Evolutionary conservation across 1,139 yeast genomes (phyloP).

Genomic region (Suhomyces kunorum): DNA sequence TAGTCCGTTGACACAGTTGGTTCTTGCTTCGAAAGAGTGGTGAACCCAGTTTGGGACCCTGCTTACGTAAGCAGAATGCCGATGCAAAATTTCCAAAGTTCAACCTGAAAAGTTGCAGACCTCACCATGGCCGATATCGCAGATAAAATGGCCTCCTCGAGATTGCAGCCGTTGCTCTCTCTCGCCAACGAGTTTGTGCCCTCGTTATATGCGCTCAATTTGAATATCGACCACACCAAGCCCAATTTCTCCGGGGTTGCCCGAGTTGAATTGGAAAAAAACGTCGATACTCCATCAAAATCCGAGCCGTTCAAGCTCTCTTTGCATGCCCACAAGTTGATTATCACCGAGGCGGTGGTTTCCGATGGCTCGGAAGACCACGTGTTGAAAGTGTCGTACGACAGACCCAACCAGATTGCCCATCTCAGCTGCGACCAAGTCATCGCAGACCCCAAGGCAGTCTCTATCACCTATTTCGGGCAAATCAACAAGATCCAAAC

Average conservation of each 20-base stretch:
- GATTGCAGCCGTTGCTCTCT: conserved; percentile 18
- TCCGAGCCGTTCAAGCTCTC: conserved; percentile 24
- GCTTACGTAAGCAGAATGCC: conserved; percentile 1
- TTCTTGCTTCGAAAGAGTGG: too few species aligned
- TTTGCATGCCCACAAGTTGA: conserved; percentile 45
- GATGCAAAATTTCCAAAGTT: conserved; percentile 4
- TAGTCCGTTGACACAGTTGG: too few species aligned
- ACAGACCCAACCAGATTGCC: conserved; percentile 41
- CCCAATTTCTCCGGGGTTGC: conserved; percentile 57
- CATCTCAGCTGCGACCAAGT: conserved; percentile 18
- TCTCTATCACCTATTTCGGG: conserved; percentile 46
- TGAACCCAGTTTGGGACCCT: too few species aligned
- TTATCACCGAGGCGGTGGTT: conserved; percentile 31
- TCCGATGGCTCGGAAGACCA: conserved; percentile 4
- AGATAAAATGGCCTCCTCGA: conserved; percentile 1
- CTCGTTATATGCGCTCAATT: conserved; percentile 39
- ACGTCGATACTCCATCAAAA: conserved; percentile 29
- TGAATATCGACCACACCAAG: conserved; percentile 50
- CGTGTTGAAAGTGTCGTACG: conserved; percentile 30
- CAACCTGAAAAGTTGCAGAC: conserved; percentile 1
- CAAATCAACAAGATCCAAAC: conserved; percentile 57
- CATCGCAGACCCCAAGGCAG: conserved; percentile 3
- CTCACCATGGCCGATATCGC: conserved; percentile 6
- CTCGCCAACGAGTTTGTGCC: conserved; percentile 43
- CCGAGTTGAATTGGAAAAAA: conserved; percentile 32